phyloP scores from a whole-genome alignment of 805 yeast species.

The Yamadazyma olivae region DNA sequence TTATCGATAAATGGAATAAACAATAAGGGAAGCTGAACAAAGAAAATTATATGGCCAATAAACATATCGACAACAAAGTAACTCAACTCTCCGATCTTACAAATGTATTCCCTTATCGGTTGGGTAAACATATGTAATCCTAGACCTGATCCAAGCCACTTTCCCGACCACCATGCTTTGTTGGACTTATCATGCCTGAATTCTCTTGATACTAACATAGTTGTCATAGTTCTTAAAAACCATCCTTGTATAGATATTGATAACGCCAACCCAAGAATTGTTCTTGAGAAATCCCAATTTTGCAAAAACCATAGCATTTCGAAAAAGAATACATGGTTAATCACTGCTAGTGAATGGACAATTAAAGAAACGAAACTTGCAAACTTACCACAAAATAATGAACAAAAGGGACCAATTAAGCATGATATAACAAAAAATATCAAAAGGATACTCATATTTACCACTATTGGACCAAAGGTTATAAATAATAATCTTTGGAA shows the following conservation, averaged over 20 bases:
- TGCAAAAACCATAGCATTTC: conserved; percentile 67
- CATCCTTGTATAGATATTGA: conserved; percentile 54
- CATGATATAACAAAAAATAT: conserved; percentile 43
- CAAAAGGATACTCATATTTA: conserved; percentile 41
- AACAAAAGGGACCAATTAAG: conserved; percentile 47
- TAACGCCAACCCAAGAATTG: conserved; percentile 61
- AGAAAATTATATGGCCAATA: conserved; percentile 56
- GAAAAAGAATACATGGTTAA: conserved; percentile 53
- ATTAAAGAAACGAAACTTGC: conserved; percentile 54
- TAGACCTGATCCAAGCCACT: conserved; percentile 60
- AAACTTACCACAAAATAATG: conserved; percentile 40
- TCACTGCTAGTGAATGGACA: conserved; percentile 52
- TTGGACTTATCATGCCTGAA: conserved; percentile 57
- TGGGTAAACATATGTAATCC: conserved; percentile 62
- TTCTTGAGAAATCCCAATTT: conserved; percentile 58
- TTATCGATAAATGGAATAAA: conserved; percentile 62
- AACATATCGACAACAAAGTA: conserved; percentile 63
- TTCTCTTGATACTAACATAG: conserved; percentile 58
- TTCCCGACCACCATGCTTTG: conserved; percentile 64
- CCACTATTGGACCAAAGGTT: conserved; percentile 45
- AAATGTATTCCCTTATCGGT: conserved; percentile 60
- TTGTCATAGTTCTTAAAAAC: conserved; percentile 50
- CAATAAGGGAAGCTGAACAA: conserved; percentile 58
- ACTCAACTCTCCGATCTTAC: conserved; percentile 66
- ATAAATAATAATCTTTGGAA: conserved; percentile 43